Base-by-base conservation (phyloP, 2,329 filamentous ascomycete species). In the Monosporascus sp. region DNA sequence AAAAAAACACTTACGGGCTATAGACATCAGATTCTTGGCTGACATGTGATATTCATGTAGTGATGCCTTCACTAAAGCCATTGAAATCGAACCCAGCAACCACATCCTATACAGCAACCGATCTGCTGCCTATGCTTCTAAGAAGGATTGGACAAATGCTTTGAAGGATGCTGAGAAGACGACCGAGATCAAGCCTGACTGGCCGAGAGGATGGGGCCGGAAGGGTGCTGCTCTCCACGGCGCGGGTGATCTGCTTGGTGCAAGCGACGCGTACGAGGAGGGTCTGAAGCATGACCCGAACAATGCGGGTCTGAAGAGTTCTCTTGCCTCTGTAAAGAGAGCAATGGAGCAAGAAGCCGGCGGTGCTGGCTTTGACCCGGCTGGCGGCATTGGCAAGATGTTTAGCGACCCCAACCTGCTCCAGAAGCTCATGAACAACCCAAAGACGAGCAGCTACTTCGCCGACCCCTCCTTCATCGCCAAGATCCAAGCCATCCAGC, bases 21-120 rank as follows among this genome's bases (percentile, higher is more conserved):
- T 20, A 24, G 19, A 17, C 19, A 43, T 11, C 19, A 7, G 19
- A 8, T n/a, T 16, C 22, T 8, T 24, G 17, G 50, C 55, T 60
- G 45, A 58, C 40, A 17, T 16, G 7, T 11, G 5, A n/a, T 46
- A 14, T 27, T 20, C 24, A 7, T 48, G 44, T 64, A 97, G 93
- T 71, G 87, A 92, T 63, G 94, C 97, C 70, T 99, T 99, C 75
- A 88, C 91, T 54, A 83, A 96, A 74, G 94, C 94, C 50, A 97
- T 99, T 68, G 88, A 85, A 53, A 75, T 96, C 66, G 90, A 97
- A 59, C 87, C 92, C 49, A 76, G 79, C 57, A 99, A 99, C 74
- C 94, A 99, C 74, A 93, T 99, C 62, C 88, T 99, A 54, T 99
- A 93, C 82, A 97, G 92, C 68, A 99, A 99, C 77, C 87, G 94